These are phyloP conservation scores for Hyparrhenia diplandra DNA, from an alignment of 176 grass and related monocot genomes.

Conservation along the genomic window DNA sequence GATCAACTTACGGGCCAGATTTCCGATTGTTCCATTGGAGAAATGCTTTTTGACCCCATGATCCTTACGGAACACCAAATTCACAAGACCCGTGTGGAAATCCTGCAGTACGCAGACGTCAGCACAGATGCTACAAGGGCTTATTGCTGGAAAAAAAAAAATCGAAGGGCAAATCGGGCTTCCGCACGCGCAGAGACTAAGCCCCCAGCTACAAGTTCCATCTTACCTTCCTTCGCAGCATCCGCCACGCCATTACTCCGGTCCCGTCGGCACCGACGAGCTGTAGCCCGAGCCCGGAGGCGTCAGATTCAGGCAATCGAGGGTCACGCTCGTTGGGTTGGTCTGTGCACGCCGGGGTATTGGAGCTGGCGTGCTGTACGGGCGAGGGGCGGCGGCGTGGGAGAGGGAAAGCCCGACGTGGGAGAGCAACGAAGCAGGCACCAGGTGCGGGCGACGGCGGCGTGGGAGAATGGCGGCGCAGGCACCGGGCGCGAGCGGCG, in stretches of 20 bases:
- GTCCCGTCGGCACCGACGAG: background rate
- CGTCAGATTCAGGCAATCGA: background rate
- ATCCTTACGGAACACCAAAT: constrained; percentile 20
- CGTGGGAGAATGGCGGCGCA: no score
- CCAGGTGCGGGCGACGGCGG: no score
- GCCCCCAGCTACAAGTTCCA: background rate
- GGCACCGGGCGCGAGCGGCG: no score
- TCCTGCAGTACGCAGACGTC: constrained; percentile 21
- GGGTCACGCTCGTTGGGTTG: no score
- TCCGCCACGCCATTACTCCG: constrained; percentile 47
- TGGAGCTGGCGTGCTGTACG: no score
- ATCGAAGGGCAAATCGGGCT: background rate
- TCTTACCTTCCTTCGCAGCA: constrained; percentile 48
- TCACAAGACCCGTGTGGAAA: constrained; percentile 25
- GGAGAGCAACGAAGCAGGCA: no score
- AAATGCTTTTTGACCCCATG: constrained; percentile 7
- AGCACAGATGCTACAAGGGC: background rate
- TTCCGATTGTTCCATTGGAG: constrained; percentile 16
- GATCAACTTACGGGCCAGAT: constrained; percentile 36
- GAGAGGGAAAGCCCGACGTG: no score
- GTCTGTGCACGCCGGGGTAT: background rate
- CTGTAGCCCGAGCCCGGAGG: background rate
- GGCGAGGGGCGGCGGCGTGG: no score
- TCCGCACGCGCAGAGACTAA: background rate
- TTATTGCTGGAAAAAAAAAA: background rate